Evolutionary conservation across 2,329 filamentous ascomycete species (phyloP), one percentile per base, ranked within the genome.

Genomic region (Diaporthe citri): DNA sequence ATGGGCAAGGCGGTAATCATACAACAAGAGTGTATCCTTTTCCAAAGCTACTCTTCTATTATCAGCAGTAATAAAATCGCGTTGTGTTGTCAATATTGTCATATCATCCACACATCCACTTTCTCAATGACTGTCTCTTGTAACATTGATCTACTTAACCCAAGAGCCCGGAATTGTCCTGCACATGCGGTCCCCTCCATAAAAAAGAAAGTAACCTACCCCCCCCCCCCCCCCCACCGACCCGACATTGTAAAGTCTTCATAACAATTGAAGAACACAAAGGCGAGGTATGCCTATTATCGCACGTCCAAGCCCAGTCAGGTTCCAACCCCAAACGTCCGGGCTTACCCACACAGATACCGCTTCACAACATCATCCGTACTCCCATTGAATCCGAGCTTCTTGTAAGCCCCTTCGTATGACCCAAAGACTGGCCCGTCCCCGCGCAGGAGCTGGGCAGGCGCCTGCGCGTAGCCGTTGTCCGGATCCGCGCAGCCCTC

Each of bases 1-100:
- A 34, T 6, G 6, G 17, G 5, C 41, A 7, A 43, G 15, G 10
- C 20, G 17, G 17, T 43, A 7, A 43, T 7, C 17, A 20, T 20
- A 7, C 15, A 22, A 22, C 1, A 1, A 8, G 2, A 9, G 15
- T 8, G 7, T 48, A 1, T 8, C 43, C 0, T 20, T 22, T 20
- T 43, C 41, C 2, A 7, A 22, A 9, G 1, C 20, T 48, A 22
- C 8, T 48, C 17, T 48, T 22, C 17, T 17, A 9, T 6, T 4
- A 22, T 4, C 1, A 48, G 12, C 36, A 39, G 12, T 39, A 39
- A 39, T 15, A 39, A 9, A 22, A 22, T 48, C 13, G 41, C 12
- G 15, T 43, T 10, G 43, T 1, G 3, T 22, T 4, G 2, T 20
- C 20, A 48, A 1, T 48, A 3, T 48, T 22, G 20, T 4, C 43